A percentile compares a stretch with the other conserved stretches of the same genome.
These are phyloP conservation scores for Aspergillus tubingensis DNA, from an alignment of 2,329 filamentous ascomycete genomes.

Conservation along the genomic window DNA sequence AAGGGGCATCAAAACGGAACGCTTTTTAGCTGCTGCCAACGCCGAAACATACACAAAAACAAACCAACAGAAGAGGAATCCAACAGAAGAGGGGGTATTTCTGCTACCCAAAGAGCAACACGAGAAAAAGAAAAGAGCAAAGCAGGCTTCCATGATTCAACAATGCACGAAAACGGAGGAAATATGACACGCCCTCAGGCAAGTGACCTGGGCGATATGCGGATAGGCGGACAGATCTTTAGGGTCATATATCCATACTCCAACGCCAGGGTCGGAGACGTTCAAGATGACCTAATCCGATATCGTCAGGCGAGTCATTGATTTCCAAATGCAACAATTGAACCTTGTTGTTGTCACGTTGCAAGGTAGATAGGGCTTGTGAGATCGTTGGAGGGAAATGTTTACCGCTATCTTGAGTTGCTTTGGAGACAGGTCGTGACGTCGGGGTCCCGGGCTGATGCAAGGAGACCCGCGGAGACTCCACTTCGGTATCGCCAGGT, in stretches of 20 bases:
- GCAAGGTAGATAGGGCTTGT: constrained; percentile 36
- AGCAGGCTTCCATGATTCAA: constrained; percentile 5
- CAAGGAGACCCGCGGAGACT: constrained; percentile 31
- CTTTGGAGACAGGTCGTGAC: constrained; percentile 42
- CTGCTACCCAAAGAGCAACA: constrained; percentile 6
- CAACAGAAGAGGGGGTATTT: constrained; percentile 7
- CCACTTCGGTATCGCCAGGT: constrained; percentile 28
- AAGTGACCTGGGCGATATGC: background rate
- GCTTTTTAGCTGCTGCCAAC: constrained; percentile 12
- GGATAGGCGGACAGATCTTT: background rate
- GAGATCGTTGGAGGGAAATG: constrained; percentile 32
- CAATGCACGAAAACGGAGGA: constrained; percentile 1
- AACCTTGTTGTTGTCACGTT: constrained; percentile 36
- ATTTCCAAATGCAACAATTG: constrained; percentile 41
- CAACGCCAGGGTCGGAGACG: constrained; percentile 43
- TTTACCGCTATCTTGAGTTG: constrained; percentile 34
- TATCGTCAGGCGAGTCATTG: constrained; percentile 33
- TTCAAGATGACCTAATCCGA: constrained; percentile 35
- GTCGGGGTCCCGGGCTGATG: constrained; percentile 38
- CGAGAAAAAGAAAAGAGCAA: background rate
- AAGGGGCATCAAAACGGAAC: constrained; percentile 1
- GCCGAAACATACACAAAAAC: constrained; percentile 3
- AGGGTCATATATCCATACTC: constrained; percentile 46
- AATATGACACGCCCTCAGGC: background rate
- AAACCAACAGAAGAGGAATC: constrained; percentile 3